Base-by-base conservation (phyloP, 2,329 filamentous ascomycete genomes). In the Calonectria ilicicola region DNA sequence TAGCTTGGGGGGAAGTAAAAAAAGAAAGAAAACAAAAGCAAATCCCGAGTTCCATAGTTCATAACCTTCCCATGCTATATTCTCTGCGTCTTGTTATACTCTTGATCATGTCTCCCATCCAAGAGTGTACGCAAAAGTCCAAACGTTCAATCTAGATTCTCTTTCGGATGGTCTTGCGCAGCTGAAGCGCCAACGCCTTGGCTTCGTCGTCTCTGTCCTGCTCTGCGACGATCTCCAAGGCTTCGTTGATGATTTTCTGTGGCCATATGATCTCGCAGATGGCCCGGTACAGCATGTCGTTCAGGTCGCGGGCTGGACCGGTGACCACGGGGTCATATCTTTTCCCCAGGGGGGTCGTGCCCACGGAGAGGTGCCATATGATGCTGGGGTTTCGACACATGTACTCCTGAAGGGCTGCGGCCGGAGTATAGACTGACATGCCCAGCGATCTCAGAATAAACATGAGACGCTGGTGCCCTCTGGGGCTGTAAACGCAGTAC, bases 371-470 rank as follows among this genome's bases (percentile, higher is more conserved):
- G 69, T 78, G 75, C 21, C 73, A 70, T 35, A 81, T 46, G 63
- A 81, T 67, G 63, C 65, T 65, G 44, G 60, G 51, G 60, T 81
- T 81, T 17, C 64, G 44, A 10, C 67, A 64, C 35, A 81, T 69
- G 64, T 72, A 74, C 15, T 19, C 10, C 53, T 78, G 44, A n/a
- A 69, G 67, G 21, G 19, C 27, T 49, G 21, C 10, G 4, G 29
- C 14, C n/a, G 51, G n/a, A 2, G 51, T 67, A 21, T 27, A 47
- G 7, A 35, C 26, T 9, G 51, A 47, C 51, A 67, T 47, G 15
- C 40, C 40, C n/a, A 67, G 53, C 17, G 65, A 26, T 14, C 21
- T 5, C 5, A 67, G 27, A 21, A 60, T 67, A 15, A 26, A n/a
- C 0, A 46, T 10, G n/a, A 67, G 19, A 8, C 51, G 65, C 10